Conservation (phyloP, 257 asterid genomes). For the Solanum microdontum region DNA sequence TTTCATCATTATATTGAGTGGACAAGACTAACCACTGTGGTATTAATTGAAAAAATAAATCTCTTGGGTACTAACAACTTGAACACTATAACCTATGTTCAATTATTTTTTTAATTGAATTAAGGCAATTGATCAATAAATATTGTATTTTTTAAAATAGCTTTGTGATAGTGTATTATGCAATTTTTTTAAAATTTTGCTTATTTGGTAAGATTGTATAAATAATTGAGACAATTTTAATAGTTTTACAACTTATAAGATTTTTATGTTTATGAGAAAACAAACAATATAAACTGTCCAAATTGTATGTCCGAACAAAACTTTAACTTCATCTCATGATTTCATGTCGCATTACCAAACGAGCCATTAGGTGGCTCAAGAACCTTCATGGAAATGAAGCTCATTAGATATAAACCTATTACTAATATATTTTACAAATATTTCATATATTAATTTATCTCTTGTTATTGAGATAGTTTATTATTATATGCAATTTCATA, state of each 20-base stretch:
- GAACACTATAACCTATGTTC: background rate
- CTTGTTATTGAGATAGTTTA: background rate
- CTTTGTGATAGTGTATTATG: background rate
- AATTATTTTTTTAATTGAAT: background rate
- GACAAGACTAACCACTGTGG: background rate
- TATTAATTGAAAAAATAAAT: background rate
- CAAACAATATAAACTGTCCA: too few relatives aligned
- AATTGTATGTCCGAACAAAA: too few relatives aligned
- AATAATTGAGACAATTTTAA: background rate
- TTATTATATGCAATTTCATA: background rate
- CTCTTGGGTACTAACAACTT: background rate
- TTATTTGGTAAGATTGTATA: background rate
- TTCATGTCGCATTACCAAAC: too few relatives aligned
- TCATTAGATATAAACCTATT: background rate
- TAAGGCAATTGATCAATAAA: background rate
- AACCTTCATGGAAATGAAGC: background rate
- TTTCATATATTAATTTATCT: background rate
- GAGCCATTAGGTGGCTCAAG: background rate
- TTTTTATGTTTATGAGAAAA: too few relatives aligned
- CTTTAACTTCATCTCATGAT: too few relatives aligned
- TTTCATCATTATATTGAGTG: background rate
- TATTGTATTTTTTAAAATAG: too few relatives aligned
- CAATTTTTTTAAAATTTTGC: background rate
- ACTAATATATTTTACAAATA: background rate
- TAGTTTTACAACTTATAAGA: too few relatives aligned